Conservation (phyloP, 768 basidiomycete species). For the Ramaria sp. region DNA sequence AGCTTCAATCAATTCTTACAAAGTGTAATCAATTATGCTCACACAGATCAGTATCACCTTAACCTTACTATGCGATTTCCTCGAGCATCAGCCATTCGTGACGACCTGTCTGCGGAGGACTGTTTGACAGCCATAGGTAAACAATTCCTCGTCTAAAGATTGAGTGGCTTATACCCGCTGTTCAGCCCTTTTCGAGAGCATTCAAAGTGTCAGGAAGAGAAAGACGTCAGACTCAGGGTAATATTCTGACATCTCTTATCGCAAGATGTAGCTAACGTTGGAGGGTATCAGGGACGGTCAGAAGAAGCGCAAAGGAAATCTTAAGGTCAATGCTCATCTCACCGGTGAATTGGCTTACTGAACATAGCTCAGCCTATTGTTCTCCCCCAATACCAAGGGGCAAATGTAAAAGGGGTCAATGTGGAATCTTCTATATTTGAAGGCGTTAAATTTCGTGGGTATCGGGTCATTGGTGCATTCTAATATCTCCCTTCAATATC, state of each 20-base stretch:
- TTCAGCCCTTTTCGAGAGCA: constrained; percentile 46
- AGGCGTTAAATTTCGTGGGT: constrained; percentile 71
- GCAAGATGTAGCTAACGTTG: neutral
- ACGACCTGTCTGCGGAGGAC: constrained; percentile 62
- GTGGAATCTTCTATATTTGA: constrained; percentile 59
- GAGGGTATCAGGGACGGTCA: constrained; percentile 24
- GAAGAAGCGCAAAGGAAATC: constrained; percentile 48
- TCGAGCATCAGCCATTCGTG: constrained; percentile 67
- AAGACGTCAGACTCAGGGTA: constrained; percentile 44
- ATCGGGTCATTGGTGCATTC: neutral
- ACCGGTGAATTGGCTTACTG: neutral
- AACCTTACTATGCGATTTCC: constrained; percentile 94
- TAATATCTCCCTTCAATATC: constrained; percentile 4
- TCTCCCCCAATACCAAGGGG: constrained; percentile 57
- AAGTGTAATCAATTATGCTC: constrained; percentile 5
- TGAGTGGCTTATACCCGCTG: neutral
- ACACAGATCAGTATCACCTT: constrained; percentile 67
- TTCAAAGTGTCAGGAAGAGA: constrained; percentile 58
- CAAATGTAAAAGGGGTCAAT: constrained; percentile 47
- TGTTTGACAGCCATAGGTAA: constrained; percentile 62
- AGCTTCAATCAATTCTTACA: neutral
- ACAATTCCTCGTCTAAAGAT: constrained; percentile 9
- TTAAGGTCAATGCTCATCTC: constrained; percentile 32
- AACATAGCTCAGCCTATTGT: constrained; percentile 34
- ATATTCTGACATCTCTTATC: constrained; percentile 7